Evolutionary conservation across 2,329 filamentous ascomycete genomes (phyloP).

Genomic region (Fusarium compactum): DNA sequence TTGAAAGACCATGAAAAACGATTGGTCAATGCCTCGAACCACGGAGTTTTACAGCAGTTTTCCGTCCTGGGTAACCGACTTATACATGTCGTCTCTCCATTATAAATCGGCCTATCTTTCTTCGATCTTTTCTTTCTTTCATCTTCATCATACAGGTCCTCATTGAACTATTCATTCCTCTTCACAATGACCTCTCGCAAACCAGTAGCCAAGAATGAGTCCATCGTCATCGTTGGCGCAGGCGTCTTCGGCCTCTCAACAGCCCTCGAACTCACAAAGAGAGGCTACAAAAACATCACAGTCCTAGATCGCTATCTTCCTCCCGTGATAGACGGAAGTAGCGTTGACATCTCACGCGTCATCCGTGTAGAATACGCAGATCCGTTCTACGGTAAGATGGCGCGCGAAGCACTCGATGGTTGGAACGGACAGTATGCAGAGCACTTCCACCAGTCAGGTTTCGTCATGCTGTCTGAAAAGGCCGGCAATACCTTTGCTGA

Average conservation of each 20-base stretch:
- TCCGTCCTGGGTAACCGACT: slow-evolving; percentile 7
- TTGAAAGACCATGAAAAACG: slow-evolving; percentile 12
- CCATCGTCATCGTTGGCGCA: slow-evolving; percentile 57
- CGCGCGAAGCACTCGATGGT: slow-evolving; percentile 50
- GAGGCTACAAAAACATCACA: slow-evolving; percentile 60
- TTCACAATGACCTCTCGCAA: slow-evolving; percentile 33
- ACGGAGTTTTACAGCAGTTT: slow-evolving; percentile 25
- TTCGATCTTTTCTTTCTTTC: too few species aligned
- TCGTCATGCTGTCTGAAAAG: slow-evolving; percentile 47
- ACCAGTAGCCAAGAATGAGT: slow-evolving; percentile 39
- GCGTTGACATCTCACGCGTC: slow-evolving; percentile 57
- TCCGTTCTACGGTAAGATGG: slow-evolving; percentile 70
- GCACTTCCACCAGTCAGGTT: slow-evolving; percentile 50
- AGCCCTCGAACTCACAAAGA: slow-evolving; percentile 58
- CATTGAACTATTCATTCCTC: too few species aligned
- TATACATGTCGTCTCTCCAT: neutral
- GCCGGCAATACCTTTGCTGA: slow-evolving; percentile 42
- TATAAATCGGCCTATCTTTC: too few species aligned
- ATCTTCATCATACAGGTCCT: too few species aligned
- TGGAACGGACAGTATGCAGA: slow-evolving; percentile 47
- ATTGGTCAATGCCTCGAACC: slow-evolving; percentile 29
- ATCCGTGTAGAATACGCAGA: slow-evolving; percentile 72
- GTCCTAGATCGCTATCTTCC: slow-evolving; percentile 59
- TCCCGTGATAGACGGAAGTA: slow-evolving; percentile 54
- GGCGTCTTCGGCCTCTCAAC: slow-evolving; percentile 65